Evolutionary conservation across 179 eudicot genomes (phyloP).

Genomic region (Corrigiola litoralis): DNA sequence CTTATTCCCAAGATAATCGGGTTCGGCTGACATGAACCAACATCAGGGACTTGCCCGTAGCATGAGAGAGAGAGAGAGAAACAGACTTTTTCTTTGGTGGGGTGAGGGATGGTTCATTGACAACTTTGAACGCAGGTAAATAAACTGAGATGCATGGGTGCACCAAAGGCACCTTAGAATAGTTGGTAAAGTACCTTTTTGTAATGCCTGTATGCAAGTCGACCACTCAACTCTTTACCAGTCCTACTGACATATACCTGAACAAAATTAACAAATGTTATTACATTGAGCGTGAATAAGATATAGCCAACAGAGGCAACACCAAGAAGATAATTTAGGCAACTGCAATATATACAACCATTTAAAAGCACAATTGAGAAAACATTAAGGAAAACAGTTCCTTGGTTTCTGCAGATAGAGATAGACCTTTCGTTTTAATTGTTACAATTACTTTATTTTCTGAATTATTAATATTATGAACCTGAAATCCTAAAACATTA

Average conservation of each 20-base stretch:
- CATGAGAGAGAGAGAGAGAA: no score
- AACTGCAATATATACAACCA: no score
- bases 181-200: slow-evolving; percentile 51
- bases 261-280: slow-evolving; percentile 6
- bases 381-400: no score
- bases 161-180: background rate
- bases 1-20: no score
- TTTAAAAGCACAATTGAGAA: no score
- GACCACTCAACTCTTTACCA: slow-evolving; percentile 80
- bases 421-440: background rate
- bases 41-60: no score
- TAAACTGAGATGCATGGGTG: background rate
- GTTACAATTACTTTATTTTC: no score
- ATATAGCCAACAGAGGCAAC: no score
- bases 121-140: background rate
- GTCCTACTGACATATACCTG: slow-evolving; percentile 45
- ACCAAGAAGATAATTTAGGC: no score
- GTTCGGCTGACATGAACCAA: no score
- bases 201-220: slow-evolving; percentile 63
- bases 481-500: no score
- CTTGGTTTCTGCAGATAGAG: no score
- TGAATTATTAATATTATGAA: background rate
- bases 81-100: background rate
- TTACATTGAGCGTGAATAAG: background rate
- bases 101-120: background rate